phyloP scores from a whole-genome alignment of 352 stramenopile genomes.

The Phytopythium cucurbitacearum region DNA sequence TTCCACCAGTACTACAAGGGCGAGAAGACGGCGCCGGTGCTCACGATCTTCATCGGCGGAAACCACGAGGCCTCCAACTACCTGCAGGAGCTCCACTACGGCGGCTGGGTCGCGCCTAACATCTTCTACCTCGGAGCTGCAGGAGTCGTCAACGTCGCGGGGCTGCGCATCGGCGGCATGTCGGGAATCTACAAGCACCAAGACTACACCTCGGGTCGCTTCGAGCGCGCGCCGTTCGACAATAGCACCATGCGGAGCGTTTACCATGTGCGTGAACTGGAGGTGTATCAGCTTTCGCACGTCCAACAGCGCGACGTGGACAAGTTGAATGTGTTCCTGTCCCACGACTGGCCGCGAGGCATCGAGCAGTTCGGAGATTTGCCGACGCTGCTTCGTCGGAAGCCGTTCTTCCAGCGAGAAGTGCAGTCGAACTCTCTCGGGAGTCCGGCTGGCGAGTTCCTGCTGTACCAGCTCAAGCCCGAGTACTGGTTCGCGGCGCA shows the following conservation, averaged over 20 bases:
- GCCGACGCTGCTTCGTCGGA: conserved; percentile 85
- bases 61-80: conserved; percentile 99
- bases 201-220: conserved; percentile 89
- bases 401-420: conserved; percentile 95
- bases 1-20: conserved; percentile 98
- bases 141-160: conserved; percentile 90
- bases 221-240: conserved; percentile 78
- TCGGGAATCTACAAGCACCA: conserved; percentile 97
- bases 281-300: conserved; percentile 92
- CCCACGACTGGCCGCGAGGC: conserved; percentile 98
- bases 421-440: conserved; percentile 92
- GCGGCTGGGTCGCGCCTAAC: conserved; percentile 97
- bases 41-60: conserved; percentile 97
- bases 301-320: conserved; percentile 54
- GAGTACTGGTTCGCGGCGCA: conserved; percentile 97
- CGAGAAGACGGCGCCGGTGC: conserved; percentile 87
- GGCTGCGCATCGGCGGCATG: conserved; percentile 94
- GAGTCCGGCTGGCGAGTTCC: conserved; percentile 88
- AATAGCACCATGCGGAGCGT: conserved; percentile 88
- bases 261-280: conserved; percentile 91
- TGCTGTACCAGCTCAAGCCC: conserved; percentile 92
- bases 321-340: conserved; percentile 91
- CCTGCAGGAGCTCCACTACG: conserved; percentile 96
- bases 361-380: conserved; percentile 95
- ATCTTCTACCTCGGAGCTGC: conserved; percentile 98